These are phyloP conservation scores for Yarrowia galli DNA, from an alignment of 1,139 yeast genomes.

Conservation along the genomic window DNA sequence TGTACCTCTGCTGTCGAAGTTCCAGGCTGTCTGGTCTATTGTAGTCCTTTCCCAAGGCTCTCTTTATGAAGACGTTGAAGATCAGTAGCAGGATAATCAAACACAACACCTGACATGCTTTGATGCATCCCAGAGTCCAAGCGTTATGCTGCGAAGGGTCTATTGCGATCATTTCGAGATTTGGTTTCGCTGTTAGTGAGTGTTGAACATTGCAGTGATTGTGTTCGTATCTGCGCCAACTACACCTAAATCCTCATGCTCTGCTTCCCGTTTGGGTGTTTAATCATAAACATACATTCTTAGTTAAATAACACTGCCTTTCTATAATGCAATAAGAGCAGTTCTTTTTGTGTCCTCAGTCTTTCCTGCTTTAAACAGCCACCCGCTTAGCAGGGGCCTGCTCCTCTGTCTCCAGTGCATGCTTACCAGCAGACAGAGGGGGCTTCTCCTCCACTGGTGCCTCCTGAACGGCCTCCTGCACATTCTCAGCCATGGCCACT, in stretches of 20 bases:
- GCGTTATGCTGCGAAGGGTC: background rate
- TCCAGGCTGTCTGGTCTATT: background rate
- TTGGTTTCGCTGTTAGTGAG: background rate
- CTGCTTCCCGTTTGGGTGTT: background rate
- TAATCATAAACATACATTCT: slow-evolving; percentile 8
- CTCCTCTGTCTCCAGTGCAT: slow-evolving; percentile 16
- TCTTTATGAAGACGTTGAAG: slow-evolving; percentile 16
- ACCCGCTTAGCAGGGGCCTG: slow-evolving; percentile 4
- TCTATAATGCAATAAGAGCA: slow-evolving; percentile 34
- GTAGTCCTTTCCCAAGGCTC: slow-evolving; percentile 7
- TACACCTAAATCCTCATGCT: background rate
- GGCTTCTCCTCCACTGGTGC: background rate
- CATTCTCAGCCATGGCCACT: background rate
- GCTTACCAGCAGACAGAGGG: slow-evolving; percentile 1
- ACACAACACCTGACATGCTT: background rate
- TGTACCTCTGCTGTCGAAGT: background rate
- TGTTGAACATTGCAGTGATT: background rate
- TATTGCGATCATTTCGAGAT: background rate
- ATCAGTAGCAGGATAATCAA: background rate
- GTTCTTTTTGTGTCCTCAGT: background rate
- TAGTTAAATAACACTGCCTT: slow-evolving; percentile 21
- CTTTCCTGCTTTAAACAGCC: slow-evolving; percentile 42
- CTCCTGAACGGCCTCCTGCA: background rate
- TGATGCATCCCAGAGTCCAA: slow-evolving; percentile 2
- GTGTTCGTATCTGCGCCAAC: background rate